Evolutionary conservation across 2,329 filamentous ascomycete species (phyloP).

Genomic region (Boeremia exigua): DNA sequence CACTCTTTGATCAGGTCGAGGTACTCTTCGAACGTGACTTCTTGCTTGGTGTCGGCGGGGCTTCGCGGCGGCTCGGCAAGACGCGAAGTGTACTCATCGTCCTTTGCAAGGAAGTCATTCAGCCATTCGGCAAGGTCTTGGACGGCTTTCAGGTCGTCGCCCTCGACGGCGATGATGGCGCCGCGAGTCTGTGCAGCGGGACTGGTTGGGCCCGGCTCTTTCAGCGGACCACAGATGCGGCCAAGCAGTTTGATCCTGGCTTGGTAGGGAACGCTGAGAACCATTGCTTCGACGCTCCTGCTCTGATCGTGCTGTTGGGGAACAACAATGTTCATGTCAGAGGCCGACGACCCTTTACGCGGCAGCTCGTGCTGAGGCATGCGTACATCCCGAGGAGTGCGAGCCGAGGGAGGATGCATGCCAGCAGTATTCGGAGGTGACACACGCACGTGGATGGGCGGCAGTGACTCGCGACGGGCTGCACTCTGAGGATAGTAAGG

Average conservation of each 20-base stretch:
- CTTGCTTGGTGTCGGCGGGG: constrained; percentile 45
- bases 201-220: constrained; percentile 31
- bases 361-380: constrained; percentile 3
- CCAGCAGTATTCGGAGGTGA: constrained; percentile 42
- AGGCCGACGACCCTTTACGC: constrained; percentile 11
- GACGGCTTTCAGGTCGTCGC: constrained; percentile 69
- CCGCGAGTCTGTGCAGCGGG: constrained; percentile 63
- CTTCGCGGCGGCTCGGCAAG: constrained; percentile 57
- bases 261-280: constrained; percentile 75
- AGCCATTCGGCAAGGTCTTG: constrained; percentile 70
- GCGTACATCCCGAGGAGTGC: constrained; percentile 40
- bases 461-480: constrained; percentile 42
- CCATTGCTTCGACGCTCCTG: constrained; percentile 68
- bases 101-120: constrained; percentile 58
- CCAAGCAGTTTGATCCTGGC: constrained; percentile 79
- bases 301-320: constrained; percentile 48
- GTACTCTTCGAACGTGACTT: constrained; percentile 60
- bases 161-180: constrained; percentile 83
- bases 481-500: constrained; percentile 42
- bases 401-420: constrained; percentile 36
- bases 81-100: constrained; percentile 58
- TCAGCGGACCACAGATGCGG: constrained; percentile 74
- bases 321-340: constrained; percentile 32
- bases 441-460: constrained; percentile 38
- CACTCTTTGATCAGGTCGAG: constrained; percentile 72